phyloP scores from a whole-genome alignment of 306 rosid genomes.

The Quercus suber region DNA sequence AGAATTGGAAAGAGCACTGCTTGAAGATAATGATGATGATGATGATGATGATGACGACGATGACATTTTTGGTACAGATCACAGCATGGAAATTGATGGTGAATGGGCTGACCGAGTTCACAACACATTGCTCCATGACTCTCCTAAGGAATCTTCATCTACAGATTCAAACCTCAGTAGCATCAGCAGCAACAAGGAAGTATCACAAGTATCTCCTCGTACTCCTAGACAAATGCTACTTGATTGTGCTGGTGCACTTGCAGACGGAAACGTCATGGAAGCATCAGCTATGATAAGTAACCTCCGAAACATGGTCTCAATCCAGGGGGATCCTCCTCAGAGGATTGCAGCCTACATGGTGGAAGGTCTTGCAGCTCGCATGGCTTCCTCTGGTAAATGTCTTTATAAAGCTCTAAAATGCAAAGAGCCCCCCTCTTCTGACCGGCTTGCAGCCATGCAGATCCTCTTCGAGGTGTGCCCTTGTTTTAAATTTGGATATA shows the following conservation, averaged over 20 bases:
- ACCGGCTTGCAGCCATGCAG: slow-evolving; percentile 97
- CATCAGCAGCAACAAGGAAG: slow-evolving; percentile 60
- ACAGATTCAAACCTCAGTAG: slow-evolving; percentile 58
- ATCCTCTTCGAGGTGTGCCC: slow-evolving; percentile 94
- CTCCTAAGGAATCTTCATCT: slow-evolving; percentile 74
- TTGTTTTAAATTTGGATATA: slow-evolving; percentile 86
- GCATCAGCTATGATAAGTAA: slow-evolving; percentile 62
- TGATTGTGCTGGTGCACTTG: slow-evolving; percentile 71
- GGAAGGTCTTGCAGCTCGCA: slow-evolving; percentile 94
- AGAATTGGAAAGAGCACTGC: slow-evolving; percentile 85
- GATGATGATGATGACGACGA: slow-evolving; percentile 55
- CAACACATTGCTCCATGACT: slow-evolving; percentile 48
- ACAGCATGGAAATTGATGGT: slow-evolving; percentile 80
- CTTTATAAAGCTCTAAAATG: slow-evolving; percentile 80
- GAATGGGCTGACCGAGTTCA: slow-evolving; percentile 66
- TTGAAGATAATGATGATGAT: slow-evolving; percentile 59
- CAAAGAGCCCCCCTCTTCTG: slow-evolving; percentile 93
- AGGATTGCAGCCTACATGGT: slow-evolving; percentile 99
- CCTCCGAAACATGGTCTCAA: slow-evolving; percentile 76
- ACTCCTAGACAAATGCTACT: slow-evolving; percentile 65
- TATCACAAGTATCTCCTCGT: slow-evolving; percentile 34
- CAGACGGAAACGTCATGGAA: slow-evolving; percentile 63
- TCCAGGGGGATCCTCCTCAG: slow-evolving; percentile 93
- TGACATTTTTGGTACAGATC: slow-evolving; percentile 35
- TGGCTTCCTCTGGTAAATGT: slow-evolving; percentile 68